These are phyloP conservation scores for Penicillium griseofulvum DNA, from an alignment of 2,329 filamentous ascomycete species.

Conservation along the genomic window DNA sequence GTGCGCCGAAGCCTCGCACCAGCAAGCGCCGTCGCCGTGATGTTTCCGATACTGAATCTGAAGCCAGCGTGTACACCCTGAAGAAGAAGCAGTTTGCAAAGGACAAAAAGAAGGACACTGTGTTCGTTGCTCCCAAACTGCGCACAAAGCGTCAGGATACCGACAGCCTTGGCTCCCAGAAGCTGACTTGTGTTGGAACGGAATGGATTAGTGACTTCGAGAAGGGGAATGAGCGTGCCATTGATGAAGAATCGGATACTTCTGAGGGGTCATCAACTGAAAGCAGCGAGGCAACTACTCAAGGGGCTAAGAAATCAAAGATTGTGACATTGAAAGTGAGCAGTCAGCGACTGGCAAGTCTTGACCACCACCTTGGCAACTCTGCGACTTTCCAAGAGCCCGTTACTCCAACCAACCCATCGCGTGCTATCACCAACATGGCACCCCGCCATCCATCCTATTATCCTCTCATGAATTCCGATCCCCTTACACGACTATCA, in stretches of 20 bases:
- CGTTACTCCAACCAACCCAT: neutral
- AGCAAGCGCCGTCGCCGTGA: neutral
- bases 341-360: neutral
- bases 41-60: neutral
- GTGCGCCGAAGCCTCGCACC: neutral
- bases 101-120: neutral
- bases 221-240: neutral
- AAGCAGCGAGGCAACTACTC: neutral
- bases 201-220: neutral
- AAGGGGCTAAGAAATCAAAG: neutral
- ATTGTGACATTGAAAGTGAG: neutral
- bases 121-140: neutral
- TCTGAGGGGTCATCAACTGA: neutral
- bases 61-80: neutral
- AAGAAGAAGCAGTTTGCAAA: neutral
- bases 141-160: neutral
- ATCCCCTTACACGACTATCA: neutral
- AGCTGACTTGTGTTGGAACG: slow-evolving; percentile 15
- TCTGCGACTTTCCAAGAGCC: neutral
- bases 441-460: neutral
- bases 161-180: neutral
- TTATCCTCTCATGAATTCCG: neutral
- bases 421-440: neutral
- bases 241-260: neutral
- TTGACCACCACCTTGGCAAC: neutral